Conservation (phyloP, 768 basidiomycete genomes). For the Hysterangium stoloniferum region DNA sequence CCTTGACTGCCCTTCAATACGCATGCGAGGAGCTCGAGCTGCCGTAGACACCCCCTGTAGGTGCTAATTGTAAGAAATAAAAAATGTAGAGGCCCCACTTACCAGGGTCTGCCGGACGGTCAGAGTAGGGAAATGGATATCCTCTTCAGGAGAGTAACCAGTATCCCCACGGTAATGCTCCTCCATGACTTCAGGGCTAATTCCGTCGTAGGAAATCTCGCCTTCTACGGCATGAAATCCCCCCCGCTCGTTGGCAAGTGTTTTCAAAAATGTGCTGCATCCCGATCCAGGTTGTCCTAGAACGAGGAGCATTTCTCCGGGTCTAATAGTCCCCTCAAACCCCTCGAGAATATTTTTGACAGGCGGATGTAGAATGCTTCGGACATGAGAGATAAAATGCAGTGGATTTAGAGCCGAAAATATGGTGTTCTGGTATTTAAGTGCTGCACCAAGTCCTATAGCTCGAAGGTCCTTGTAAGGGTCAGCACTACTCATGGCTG, state of each 20-base stretch:
- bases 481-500: not conserved
- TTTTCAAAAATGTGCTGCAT: conserved; percentile 78
- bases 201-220: conserved; percentile 67
- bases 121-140: conserved; percentile 78
- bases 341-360: conserved; percentile 45
- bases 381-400: conserved; percentile 35
- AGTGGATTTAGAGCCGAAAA: conserved; percentile 54
- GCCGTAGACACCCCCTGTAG: conserved; percentile 47
- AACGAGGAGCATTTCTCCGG: conserved; percentile 70
- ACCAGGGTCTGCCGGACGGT: conserved; percentile 69
- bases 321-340: conserved; percentile 49
- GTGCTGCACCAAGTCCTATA: conserved; percentile 48
- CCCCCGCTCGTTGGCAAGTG: conserved; percentile 64
- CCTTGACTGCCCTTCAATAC: conserved; percentile 41
- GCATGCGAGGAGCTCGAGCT: conserved; percentile 56
- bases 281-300: conserved; percentile 82
- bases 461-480: conserved; percentile 41
- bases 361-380: conserved; percentile 48
- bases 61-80: not conserved
- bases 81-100: conserved; percentile 21
- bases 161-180: conserved; percentile 73
- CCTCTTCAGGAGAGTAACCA: conserved; percentile 77
- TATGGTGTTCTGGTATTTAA: conserved; percentile 49
- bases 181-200: conserved; percentile 54
- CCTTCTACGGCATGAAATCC: conserved; percentile 66